Evolutionary conservation across 2,329 filamentous ascomycete genomes (phyloP).

Genomic region (Alternaria rosae): DNA sequence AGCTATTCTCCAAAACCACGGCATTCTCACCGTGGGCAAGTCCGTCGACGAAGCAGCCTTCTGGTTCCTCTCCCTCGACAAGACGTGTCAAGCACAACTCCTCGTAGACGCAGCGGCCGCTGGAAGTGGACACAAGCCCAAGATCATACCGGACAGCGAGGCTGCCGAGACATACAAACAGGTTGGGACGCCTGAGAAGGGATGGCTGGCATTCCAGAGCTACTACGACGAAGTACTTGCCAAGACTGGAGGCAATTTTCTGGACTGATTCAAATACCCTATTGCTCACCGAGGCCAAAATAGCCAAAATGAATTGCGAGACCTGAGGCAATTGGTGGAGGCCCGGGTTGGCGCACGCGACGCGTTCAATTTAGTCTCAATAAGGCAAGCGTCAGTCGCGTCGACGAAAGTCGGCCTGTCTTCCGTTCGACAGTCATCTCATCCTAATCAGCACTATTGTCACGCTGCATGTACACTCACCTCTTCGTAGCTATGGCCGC

Average conservation of each 20-base stretch:
- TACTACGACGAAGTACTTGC: conserved; percentile 63
- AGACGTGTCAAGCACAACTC: conserved; percentile 56
- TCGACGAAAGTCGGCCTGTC: background rate
- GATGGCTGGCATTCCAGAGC: conserved; percentile 62
- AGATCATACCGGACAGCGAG: conserved; percentile 52
- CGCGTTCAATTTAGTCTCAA: background rate
- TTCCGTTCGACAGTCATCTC: background rate
- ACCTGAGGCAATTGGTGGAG: background rate
- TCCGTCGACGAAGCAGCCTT: conserved; percentile 56
- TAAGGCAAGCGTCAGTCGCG: background rate
- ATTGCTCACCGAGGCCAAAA: background rate
- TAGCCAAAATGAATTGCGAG: background rate
- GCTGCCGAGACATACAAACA: conserved; percentile 51
- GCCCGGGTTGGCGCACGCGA: background rate
- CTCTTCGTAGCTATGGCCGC: background rate
- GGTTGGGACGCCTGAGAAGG: conserved; percentile 59
- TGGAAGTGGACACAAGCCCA: conserved; percentile 51
- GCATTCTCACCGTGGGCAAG: conserved; percentile 48
- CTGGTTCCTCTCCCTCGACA: conserved; percentile 56
- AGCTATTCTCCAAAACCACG: conserved; percentile 51
- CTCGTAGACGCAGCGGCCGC: conserved; percentile 52
- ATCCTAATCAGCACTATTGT: background rate
- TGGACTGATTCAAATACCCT: conserved; percentile 40
- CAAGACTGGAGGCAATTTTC: conserved; percentile 59
- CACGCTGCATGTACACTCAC: background rate